Evolutionary conservation across 345 rosid genomes (phyloP).

Genomic region (Eucalyptus erythrocorys): DNA sequence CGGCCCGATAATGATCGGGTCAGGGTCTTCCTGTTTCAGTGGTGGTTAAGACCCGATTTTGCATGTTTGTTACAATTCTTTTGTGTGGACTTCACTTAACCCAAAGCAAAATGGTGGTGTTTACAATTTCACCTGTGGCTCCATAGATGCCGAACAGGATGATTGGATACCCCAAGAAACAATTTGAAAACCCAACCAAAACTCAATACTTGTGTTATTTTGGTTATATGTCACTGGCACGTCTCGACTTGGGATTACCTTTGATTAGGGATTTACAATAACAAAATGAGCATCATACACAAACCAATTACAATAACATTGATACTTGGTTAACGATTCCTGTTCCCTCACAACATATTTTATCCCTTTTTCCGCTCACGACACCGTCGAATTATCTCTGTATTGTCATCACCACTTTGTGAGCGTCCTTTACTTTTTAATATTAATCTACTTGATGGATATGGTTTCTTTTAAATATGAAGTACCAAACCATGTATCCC

Average conservation of each 20-base stretch:
- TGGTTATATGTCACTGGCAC: accelerated
- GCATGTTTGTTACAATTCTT: not conserved
- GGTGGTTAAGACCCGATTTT: not conserved
- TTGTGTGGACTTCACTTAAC: not conserved
- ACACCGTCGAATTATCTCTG: no score
- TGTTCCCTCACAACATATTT: no score
- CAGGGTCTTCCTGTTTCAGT: not conserved
- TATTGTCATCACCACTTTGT: no score
- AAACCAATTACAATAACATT: not conserved
- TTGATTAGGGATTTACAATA: no score
- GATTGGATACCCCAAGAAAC: not conserved
- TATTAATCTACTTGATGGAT: no score
- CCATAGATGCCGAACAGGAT: not conserved
- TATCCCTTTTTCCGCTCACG: no score
- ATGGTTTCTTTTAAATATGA: not conserved
- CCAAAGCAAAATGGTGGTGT: accelerated
- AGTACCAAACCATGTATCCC: not conserved
- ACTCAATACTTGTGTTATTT: not conserved
- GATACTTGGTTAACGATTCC: not conserved
- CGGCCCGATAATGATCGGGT: not conserved
- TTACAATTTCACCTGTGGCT: not conserved
- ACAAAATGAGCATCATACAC: not conserved
- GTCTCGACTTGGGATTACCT: not conserved
- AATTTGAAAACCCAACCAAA: not conserved
- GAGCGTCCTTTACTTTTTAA: no score